Percentiles rank a stretch among this genome's conserved stretches.
phyloP scores from a whole-genome alignment of 2,329 filamentous ascomycete species.

The Aspergillus ibericus region DNA sequence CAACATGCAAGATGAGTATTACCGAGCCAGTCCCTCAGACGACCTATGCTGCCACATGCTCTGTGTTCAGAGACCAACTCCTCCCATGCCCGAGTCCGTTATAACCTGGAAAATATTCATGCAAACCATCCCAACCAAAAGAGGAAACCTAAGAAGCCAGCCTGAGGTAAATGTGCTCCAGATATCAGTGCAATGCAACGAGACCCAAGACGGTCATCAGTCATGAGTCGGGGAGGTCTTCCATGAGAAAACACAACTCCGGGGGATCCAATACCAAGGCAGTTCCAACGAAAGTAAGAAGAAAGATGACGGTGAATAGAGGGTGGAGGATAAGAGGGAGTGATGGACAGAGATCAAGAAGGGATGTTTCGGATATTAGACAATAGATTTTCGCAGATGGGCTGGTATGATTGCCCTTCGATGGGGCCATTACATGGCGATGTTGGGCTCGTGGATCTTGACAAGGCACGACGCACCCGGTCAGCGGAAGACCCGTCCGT shows the following conservation, averaged over 20 bases:
- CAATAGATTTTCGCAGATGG: conserved; percentile 7
- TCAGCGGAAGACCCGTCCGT: conserved; percentile 35
- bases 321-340: background rate
- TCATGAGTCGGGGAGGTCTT: conserved; percentile 9
- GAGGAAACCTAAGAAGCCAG: conserved; percentile 1
- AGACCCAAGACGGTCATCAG: conserved; percentile 15
- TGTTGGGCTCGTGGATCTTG: background rate
- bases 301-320: conserved; percentile 7
- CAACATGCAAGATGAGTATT: conserved; percentile 18
- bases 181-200: conserved; percentile 15
- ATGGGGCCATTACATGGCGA: background rate
- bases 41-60: conserved; percentile 23
- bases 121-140: conserved; percentile 14
- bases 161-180: conserved; percentile 11
- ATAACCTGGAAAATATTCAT: conserved; percentile 18
- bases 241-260: conserved; percentile 15
- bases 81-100: conserved; percentile 21
- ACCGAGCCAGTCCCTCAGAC: conserved; percentile 13
- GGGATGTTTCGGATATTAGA: conserved; percentile 1
- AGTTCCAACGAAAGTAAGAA: conserved; percentile 12
- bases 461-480: background rate
- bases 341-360: background rate
- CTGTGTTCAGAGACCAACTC: conserved; percentile 22
- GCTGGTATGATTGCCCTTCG: background rate
- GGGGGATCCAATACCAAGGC: conserved; percentile 4